Evolutionary conservation across 257 asterid genomes (phyloP).

Genomic region (Thymus mandschuricus): DNA sequence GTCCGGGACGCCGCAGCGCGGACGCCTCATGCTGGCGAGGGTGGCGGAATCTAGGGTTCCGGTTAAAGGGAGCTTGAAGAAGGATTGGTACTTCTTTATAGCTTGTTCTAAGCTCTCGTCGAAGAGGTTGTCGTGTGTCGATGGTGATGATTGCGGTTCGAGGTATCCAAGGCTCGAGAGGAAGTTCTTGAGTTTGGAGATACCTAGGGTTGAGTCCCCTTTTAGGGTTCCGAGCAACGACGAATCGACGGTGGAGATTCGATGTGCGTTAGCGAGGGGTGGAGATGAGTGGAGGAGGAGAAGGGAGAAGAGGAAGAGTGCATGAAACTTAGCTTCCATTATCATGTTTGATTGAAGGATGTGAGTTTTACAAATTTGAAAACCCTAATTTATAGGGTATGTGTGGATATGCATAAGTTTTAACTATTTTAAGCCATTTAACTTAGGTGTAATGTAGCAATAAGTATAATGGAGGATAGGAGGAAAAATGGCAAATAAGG

Average conservation of each 20-base stretch:
- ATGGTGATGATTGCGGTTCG: background rate
- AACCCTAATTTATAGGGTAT: too few relatives aligned
- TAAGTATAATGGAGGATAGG: too few relatives aligned
- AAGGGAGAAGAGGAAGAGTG: constrained; percentile 2
- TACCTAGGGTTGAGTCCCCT: constrained; percentile 21
- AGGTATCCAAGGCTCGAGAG: constrained; percentile 38
- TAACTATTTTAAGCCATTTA: too few relatives aligned
- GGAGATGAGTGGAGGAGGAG: constrained; percentile 15
- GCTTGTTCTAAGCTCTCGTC: constrained; percentile 29
- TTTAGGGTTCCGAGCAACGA: constrained; percentile 18
- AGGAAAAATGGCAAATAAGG: too few relatives aligned
- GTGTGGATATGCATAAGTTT: too few relatives aligned
- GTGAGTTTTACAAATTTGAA: too few relatives aligned
- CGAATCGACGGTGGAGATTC: constrained; percentile 11
- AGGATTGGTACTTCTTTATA: constrained; percentile 21
- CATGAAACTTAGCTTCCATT: constrained; percentile 6
- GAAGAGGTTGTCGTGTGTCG: constrained; percentile 14
- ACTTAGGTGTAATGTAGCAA: too few relatives aligned
- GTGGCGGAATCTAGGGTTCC: constrained; percentile 32
- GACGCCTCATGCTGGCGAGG: background rate
- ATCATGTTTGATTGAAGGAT: background rate
- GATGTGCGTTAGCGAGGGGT: background rate
- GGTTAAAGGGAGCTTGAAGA: constrained; percentile 28
- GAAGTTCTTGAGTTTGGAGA: constrained; percentile 24
- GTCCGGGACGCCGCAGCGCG: constrained; percentile 40